Evolutionary conservation across 2,329 filamentous ascomycete species (phyloP), one percentile per base, ranked within the genome.

Genomic region (Calonectria leucothoes): DNA sequence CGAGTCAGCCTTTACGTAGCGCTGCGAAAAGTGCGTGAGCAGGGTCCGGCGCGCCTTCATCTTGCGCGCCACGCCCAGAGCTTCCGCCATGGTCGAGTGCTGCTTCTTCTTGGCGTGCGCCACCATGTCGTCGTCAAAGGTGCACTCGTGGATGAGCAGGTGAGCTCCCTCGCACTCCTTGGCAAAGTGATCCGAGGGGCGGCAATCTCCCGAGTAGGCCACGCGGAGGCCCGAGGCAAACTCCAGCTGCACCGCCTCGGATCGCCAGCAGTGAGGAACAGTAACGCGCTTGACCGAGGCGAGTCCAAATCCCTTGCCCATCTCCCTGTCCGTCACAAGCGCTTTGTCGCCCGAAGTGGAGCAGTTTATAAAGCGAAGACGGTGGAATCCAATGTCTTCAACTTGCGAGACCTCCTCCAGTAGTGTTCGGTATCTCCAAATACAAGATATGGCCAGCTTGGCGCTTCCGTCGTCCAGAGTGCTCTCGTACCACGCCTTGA

Each of bases 1-100:
- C 55, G 82, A 81, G 33, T 83, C 82, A 15, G 81, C 72, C 84
- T 96, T 96, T 80, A 95, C 93, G 84, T 99, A 99, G 10, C 97
- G 90, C 86, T 99, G 97, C 69, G 93, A 96, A 85, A 99, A 99
- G 83, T 99, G 97, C 10, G 97, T 99, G 63, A 99, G 88, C 69
- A 99, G 86, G 20, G 97, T 93, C 20, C 94, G 89, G 76, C 93
- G 91, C 0, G 96, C 97, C 33, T 90, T 85, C 97, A 99, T 99
- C 57, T 88, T 85, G 15, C 90, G 88, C 2, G 93, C 96, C 4
- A 98, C 90, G 55, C 88, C 89, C 4, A 99, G 89, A 1, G 97
- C 97, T 86, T 99, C 97, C 17, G 90, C 90, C 74, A 95, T 94
- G 11, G 97, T 99, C 48, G 91, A 94, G 86, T 99, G 97, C 81